phyloP scores from a whole-genome alignment of 2,329 filamentous ascomycete species.

The Aspergillus brasiliensis region DNA sequence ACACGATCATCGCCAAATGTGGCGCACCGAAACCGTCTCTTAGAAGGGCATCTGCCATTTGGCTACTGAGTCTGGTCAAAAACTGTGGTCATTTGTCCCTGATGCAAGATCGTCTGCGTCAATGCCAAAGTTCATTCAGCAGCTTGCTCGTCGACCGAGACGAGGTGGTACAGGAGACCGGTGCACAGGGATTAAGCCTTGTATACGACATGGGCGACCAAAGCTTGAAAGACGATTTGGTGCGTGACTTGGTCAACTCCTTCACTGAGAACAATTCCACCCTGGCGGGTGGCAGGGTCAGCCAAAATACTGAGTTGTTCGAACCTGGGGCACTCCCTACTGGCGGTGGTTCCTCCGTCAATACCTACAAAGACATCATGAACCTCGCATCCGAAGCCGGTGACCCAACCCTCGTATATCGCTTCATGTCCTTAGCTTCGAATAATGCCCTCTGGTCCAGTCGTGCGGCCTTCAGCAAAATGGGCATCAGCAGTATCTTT shows the following conservation, averaged over 20 bases:
- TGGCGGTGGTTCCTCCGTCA: constrained; percentile 83
- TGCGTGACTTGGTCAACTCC: constrained; percentile 82
- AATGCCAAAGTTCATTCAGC: constrained; percentile 86
- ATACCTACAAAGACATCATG: constrained; percentile 97
- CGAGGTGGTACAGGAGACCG: constrained; percentile 93
- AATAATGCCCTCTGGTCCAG: constrained; percentile 98
- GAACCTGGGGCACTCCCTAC: constrained; percentile 88
- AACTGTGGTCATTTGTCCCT: constrained; percentile 79
- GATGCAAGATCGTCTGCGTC: constrained; percentile 72
- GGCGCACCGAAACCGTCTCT: constrained; percentile 84
- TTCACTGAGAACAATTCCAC: constrained; percentile 71
- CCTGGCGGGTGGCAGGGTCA: constrained; percentile 73
- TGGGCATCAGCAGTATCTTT: constrained; percentile 88
- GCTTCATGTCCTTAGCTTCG: constrained; percentile 95
- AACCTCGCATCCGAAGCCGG: constrained; percentile 94
- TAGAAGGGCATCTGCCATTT: constrained; percentile 90
- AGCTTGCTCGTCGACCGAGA: constrained; percentile 83
- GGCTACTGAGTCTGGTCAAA: constrained; percentile 89
- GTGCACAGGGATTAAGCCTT: constrained; percentile 84
- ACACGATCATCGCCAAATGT: constrained; percentile 75
- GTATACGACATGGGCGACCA: constrained; percentile 92
- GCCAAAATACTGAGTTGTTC: constrained; percentile 88
- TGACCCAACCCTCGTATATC: constrained; percentile 93
- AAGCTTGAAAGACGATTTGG: constrained; percentile 75
- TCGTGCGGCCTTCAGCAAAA: constrained; percentile 91